Conservation (phyloP, 805 yeast genomes). For the Ogataea paraovalis region DNA sequence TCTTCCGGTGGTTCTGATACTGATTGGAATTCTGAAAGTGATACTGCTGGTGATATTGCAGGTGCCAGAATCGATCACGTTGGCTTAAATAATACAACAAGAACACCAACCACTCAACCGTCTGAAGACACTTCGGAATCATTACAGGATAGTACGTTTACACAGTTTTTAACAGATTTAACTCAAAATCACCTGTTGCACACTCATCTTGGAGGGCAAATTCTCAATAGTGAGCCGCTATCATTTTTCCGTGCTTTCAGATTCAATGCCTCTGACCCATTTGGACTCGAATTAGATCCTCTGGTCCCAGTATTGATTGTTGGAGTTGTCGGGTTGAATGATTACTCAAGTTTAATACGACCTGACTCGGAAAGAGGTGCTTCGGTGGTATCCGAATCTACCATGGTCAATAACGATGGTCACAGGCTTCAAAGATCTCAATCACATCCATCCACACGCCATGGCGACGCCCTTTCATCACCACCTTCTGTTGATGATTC, state of each 20-base stretch:
- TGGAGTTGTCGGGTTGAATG: slow-evolving; percentile 29
- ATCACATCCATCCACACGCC: neutral
- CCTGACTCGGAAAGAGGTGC: neutral
- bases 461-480: no score
- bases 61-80: slow-evolving; percentile 22
- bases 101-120: no score
- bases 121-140: neutral
- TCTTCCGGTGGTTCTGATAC: slow-evolving; percentile 1
- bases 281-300: slow-evolving; percentile 16
- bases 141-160: slow-evolving; percentile 35
- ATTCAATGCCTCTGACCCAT: slow-evolving; percentile 27
- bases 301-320: slow-evolving; percentile 29
- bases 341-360: slow-evolving; percentile 3
- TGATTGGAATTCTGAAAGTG: slow-evolving; percentile 3
- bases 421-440: neutral
- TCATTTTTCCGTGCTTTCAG: slow-evolving; percentile 42
- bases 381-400: neutral
- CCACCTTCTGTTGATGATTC: neutral
- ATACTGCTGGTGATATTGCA: neutral
- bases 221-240: slow-evolving; percentile 28
- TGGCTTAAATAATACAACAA: neutral
- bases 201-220: slow-evolving; percentile 25
- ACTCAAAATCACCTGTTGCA: slow-evolving; percentile 21
- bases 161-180: slow-evolving; percentile 37
- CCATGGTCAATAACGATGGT: neutral